phyloP scores from a whole-genome alignment of 148 eudicot genomes.

The Nepenthes mirabilis region DNA sequence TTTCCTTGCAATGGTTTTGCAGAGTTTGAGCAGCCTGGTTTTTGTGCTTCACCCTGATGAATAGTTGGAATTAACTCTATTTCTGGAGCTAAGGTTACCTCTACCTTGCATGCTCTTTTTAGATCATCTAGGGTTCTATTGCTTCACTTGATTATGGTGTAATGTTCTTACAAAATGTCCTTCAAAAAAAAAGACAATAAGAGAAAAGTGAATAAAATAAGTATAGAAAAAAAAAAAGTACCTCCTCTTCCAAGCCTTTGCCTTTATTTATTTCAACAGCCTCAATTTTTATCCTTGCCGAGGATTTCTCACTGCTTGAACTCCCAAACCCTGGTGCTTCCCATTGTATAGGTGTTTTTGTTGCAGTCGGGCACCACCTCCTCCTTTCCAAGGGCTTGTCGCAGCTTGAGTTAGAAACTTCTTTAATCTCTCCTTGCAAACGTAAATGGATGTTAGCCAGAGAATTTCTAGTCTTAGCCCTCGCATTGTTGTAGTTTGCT shows the following conservation, averaged over 20 bases:
- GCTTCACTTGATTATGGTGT: neutral
- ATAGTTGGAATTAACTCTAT: neutral
- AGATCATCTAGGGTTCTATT: neutral
- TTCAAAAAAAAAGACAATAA: no score
- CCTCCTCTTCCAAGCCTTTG: neutral
- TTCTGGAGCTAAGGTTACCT: neutral
- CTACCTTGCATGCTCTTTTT: neutral
- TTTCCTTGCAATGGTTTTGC: slow-evolving; percentile 32
- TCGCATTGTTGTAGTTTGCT: neutral
- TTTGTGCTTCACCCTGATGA: no score
- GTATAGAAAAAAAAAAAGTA: no score
- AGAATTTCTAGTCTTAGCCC: neutral
- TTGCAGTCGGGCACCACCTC: neutral
- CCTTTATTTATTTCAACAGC: neutral
- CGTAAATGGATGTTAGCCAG: neutral
- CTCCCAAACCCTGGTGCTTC: slow-evolving; percentile 2
- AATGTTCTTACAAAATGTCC: no score
- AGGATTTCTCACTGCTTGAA: slow-evolving; percentile 6
- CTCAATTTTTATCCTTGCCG: neutral
- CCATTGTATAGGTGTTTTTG: neutral
- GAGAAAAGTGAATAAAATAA: no score
- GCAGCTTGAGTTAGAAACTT: neutral
- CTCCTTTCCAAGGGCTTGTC: neutral
- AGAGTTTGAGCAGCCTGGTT: neutral
- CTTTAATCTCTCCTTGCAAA: slow-evolving; percentile 5